These are phyloP conservation scores for Fragilaria radians DNA, from an alignment of 108 stramenopile genomes.

Conservation along the genomic window DNA sequence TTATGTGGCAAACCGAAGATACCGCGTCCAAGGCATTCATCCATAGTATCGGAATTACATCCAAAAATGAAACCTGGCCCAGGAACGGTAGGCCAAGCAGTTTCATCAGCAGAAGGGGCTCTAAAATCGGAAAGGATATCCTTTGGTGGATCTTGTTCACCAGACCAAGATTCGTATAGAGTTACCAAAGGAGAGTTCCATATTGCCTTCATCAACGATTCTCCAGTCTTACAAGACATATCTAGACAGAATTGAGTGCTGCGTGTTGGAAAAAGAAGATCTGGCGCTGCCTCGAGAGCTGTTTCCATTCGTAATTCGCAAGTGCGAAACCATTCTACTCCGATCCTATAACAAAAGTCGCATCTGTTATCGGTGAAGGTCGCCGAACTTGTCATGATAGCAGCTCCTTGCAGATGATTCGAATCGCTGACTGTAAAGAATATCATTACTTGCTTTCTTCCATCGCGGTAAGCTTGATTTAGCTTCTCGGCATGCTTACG, in stretches of 20 bases:
- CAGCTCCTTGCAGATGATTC: conserved; percentile 79
- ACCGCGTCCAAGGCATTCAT: conserved; percentile 82
- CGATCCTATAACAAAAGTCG: conserved; percentile 50
- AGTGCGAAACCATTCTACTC: conserved; percentile 81
- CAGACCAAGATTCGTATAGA: conserved; percentile 69
- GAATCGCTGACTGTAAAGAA: conserved; percentile 82
- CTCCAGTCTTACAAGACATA: conserved; percentile 71
- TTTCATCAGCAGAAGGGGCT: conserved; percentile 55
- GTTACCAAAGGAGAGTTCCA: conserved; percentile 85
- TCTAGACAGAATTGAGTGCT: conserved; percentile 73
- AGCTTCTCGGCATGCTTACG: conserved; percentile 60
- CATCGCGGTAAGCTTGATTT: conserved; percentile 50
- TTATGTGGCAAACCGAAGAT: conserved; percentile 81
- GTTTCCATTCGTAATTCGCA: conserved; percentile 73
- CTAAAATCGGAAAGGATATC: conserved; percentile 67
- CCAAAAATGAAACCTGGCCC: conserved; percentile 85
- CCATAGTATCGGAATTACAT: conserved; percentile 79
- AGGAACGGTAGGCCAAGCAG: conserved; percentile 73
- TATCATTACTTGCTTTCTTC: conserved; percentile 64
- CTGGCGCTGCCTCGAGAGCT: conserved; percentile 71
- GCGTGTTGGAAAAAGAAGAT: conserved; percentile 66
- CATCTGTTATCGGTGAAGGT: conserved; percentile 24
- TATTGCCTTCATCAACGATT: conserved; percentile 77
- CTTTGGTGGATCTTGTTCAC: conserved; percentile 58
- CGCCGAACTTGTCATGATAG: conserved; percentile 60